These are phyloP conservation scores for Fragilaria crotonensis DNA, from an alignment of 108 stramenopile genomes.

Conservation along the genomic window DNA sequence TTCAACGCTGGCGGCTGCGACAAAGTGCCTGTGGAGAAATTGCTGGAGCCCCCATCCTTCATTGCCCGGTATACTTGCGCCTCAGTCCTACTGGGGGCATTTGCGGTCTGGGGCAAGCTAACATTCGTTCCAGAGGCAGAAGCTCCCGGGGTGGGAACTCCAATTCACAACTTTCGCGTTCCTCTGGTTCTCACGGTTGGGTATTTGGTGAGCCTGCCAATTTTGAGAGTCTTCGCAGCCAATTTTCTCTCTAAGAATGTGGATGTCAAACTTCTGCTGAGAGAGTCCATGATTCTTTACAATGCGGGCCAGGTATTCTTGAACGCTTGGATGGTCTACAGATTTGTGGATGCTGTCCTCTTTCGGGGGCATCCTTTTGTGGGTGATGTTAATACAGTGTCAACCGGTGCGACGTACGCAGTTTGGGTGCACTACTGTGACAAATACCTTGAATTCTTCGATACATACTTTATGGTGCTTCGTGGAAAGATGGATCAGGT, in stretches of 20 bases:
- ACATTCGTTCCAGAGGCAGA: constrained; percentile 45
- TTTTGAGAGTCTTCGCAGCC: constrained; percentile 45
- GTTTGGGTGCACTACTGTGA: constrained; percentile 97
- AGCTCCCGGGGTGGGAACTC: constrained; percentile 47
- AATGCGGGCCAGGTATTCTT: constrained; percentile 90
- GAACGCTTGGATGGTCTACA: constrained; percentile 93
- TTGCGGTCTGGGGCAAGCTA: constrained; percentile 64
- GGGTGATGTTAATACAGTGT: constrained; percentile 49
- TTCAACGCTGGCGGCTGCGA: too few relatives aligned
- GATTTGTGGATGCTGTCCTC: constrained; percentile 61
- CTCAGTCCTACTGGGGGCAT: constrained; percentile 48
- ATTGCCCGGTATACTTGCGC: constrained; percentile 69
- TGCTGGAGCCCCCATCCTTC: constrained; percentile 22
- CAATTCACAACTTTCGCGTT: constrained; percentile 49
- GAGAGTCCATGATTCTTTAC: constrained; percentile 90
- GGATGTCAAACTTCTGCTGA: constrained; percentile 71
- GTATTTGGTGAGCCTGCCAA: constrained; percentile 67
- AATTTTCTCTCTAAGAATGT: constrained; percentile 36
- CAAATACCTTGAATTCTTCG: constrained; percentile 96
- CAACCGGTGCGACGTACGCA: constrained; percentile 62
- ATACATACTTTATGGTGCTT: constrained; percentile 97
- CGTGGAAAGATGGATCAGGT: constrained; percentile 87
- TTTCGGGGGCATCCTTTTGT: constrained; percentile 73
- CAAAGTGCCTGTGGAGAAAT: background rate
- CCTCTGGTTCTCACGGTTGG: constrained; percentile 52